Evolutionary conservation across 1,284 basidiomycete genomes (phyloP).

Genomic region (Ustilago crameri): DNA sequence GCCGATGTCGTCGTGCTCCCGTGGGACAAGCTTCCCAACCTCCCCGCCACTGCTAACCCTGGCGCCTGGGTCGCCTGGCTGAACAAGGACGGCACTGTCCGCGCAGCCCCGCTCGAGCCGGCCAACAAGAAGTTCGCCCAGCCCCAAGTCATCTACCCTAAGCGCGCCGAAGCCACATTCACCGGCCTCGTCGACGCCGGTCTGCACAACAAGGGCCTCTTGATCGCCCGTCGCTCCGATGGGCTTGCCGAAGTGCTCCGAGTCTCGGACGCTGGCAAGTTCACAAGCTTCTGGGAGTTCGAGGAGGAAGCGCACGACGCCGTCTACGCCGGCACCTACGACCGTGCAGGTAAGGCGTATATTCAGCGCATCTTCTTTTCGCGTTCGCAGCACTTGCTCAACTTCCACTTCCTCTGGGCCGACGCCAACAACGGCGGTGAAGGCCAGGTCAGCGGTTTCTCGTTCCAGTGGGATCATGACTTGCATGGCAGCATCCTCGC

Average conservation of each 20-base stretch:
- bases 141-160: conserved; percentile 46
- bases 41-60: conserved; percentile 38
- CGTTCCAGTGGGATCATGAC: conserved; percentile 78
- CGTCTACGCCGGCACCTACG: conserved; percentile 72
- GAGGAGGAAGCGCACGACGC: conserved; percentile 65
- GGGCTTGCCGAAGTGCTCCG: conserved; percentile 54
- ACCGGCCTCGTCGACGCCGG: conserved; percentile 53
- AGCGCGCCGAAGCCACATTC: conserved; percentile 36
- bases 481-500: conserved; percentile 77
- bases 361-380: conserved; percentile 77
- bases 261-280: conserved; percentile 45
- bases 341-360: conserved; percentile 74
- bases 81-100: conserved; percentile 55
- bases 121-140: conserved; percentile 41
- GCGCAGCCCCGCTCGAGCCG: conserved; percentile 50
- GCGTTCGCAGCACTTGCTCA: conserved; percentile 64
- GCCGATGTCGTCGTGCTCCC: conserved; percentile 47
- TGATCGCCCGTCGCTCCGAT: conserved; percentile 55
- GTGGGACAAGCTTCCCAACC: conserved; percentile 43
- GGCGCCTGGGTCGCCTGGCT: conserved; percentile 63
- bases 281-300: conserved; percentile 59
- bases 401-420: conserved; percentile 74
- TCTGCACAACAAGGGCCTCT: conserved; percentile 57
- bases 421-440: conserved; percentile 72
- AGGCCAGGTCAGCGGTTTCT: conserved; percentile 75